Base-by-base conservation (phyloP, 495 filamentous ascomycete species). In the Astrocystis sublimbata region DNA sequence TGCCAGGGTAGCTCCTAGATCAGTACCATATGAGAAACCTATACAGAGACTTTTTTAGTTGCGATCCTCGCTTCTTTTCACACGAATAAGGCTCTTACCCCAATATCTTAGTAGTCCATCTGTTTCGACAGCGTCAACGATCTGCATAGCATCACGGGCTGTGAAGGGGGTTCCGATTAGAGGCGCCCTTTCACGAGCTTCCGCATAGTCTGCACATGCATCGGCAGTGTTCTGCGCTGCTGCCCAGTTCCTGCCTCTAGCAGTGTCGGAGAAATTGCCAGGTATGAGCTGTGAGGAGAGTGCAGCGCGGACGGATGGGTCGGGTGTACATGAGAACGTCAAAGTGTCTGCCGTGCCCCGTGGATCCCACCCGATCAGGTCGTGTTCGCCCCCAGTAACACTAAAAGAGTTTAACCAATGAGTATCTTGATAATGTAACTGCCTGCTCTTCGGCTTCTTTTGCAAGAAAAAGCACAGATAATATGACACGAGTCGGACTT, bases 41-140 rank as follows among this genome's bases (percentile, higher is more conserved):
- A 15, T 5, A 13, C 28, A 35, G 36, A 28, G 6, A 23, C 13
- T 33, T 35, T 24, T 1, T 51, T 17, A 66, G 69, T 31, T 17
- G 10, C 9, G 15, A 4, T 21, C 6, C 7, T 6, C 30, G 15
- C 12, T 43, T 30, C 17, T 6, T 58, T 49, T 45, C 12, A 30
- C 6, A 12, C 23, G 3, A 8, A 21, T 10, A 24, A 62, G 5
- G n/a, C 6, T 1, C 73, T 69, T 30, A 78, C 80, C 79, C 77
- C 74, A 82, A 57, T 74, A 82, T 50, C 76, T 65, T 19, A 83
- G 42, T 58, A 81, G 9, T 1, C 80, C 78, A 58, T 81, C 75
- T 31, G 79, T 70, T 51, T 65, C 72, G 6, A 81, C 53, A 9
- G 76, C 72, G 61, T 79, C 75, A 10, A 78, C 76, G 31, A 79